Base-by-base conservation (phyloP, 177 flowering plant species). In the Vitis hybrid region DNA sequence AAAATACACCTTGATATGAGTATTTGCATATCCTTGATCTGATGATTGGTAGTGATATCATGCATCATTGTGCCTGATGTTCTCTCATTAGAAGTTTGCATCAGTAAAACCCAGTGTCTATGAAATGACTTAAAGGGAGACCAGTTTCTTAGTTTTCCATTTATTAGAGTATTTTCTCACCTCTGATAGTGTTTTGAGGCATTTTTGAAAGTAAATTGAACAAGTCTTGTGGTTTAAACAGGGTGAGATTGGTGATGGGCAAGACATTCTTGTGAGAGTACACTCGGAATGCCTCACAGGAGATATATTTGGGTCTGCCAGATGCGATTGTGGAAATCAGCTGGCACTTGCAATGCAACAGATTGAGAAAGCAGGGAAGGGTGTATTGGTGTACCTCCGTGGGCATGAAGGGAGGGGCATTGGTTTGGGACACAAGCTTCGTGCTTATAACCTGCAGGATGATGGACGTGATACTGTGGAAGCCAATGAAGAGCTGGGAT, bases 341-440 rank as follows among this genome's bases (percentile, higher is more conserved):
- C 78, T 96, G 30, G 91, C 86, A 18, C 91, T 92, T 74, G 97
- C 99, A 27, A 96, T 96, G 99, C 79, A 91, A 80, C 81, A 88
- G 81, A 93, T 96, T 69, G 97, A 96, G 81, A 86, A 84, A 56
- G 91, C 90, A 60, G 97, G 98, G 10, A 85, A 86, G 73, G 98
- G 99, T 62, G 91, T 96, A 8, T 58, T 96, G 71, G 93, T 96
- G 3, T 94, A 94, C 70, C 93, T 96, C 0, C 95, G 98, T 27
- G 98, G 99, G 24, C 99, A 93, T 62, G 99, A 96, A 80, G 99
- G 98, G 49, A 86, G 99, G 64, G 99, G 98, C 32, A 96, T 96
- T 56, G 99, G 99, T 70, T 81, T 96, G 52, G 99, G 97, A 46
- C 98, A 96, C 79, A 96, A 96, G 75, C 98, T 96, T 54, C 97